A percentile compares a stretch with the other conserved stretches of the same genome.
These are phyloP conservation scores for Plasmodium coatneyi DNA, from an alignment of 169 alveolate species.

Conservation along the genomic window DNA sequence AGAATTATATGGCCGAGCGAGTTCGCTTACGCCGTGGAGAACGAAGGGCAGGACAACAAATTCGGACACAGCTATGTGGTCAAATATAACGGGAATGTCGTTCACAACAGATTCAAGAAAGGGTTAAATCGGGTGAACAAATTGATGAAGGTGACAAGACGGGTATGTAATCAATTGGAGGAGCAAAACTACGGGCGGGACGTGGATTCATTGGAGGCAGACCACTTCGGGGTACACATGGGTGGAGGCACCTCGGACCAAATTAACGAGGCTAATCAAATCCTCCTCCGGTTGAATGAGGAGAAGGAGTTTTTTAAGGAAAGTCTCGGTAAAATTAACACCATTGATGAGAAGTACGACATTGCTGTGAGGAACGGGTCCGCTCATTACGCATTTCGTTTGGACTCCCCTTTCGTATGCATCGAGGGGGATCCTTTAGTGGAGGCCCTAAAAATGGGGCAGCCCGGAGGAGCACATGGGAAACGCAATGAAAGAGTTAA, in stretches of 20 bases:
- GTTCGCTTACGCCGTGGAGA: constrained; percentile 43
- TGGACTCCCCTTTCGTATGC: constrained; percentile 18
- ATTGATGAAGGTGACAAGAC: constrained; percentile 11
- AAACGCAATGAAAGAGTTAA: neutral
- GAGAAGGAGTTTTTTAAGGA: constrained; percentile 33
- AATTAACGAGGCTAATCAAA: constrained; percentile 59
- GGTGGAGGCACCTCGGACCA: neutral
- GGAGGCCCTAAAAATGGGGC: constrained; percentile 7
- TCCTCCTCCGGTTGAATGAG: constrained; percentile 52
- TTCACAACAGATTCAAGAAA: constrained; percentile 27
- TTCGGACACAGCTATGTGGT: constrained; percentile 60
- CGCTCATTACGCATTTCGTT: neutral
- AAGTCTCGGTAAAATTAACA: constrained; percentile 1
- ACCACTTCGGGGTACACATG: neutral
- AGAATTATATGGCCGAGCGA: constrained; percentile 61
- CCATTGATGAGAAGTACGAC: constrained; percentile 59
- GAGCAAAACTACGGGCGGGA: neutral
- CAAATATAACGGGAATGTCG: constrained; percentile 61
- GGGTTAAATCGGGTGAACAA: constrained; percentile 18
- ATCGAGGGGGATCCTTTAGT: constrained; percentile 14
- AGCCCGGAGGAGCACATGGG: neutral
- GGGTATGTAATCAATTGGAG: constrained; percentile 28
- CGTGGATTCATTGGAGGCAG: neutral
- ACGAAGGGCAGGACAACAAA: constrained; percentile 56
- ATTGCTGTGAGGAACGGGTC: constrained; percentile 9